Evolutionary conservation across 495 filamentous ascomycete genomes (phyloP).

Genomic region (Penicillium canariense): DNA sequence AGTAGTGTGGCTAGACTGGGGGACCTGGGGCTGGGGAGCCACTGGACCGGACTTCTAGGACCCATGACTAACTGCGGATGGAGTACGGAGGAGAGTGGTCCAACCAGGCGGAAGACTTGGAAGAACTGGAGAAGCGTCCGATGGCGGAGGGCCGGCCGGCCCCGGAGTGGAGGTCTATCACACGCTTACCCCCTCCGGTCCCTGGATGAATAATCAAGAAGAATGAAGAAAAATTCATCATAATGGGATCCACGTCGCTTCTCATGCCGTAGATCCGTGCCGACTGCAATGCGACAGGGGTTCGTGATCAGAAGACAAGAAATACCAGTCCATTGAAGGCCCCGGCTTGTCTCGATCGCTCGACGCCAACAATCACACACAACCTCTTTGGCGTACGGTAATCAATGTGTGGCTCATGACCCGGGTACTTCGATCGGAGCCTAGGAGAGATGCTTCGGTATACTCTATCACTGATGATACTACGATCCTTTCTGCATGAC

Average conservation of each 20-base stretch:
- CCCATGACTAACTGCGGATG: too few species aligned
- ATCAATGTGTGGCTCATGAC: too few species aligned
- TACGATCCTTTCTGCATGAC: too few species aligned
- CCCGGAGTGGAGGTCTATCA: slow-evolving; percentile 16
- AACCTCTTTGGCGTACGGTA: too few species aligned
- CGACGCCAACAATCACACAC: too few species aligned
- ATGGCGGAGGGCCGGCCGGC: slow-evolving; percentile 22
- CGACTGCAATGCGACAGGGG: too few species aligned
- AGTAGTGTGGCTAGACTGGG: slow-evolving; percentile 2
- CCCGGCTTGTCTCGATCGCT: too few species aligned
- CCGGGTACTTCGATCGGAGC: too few species aligned
- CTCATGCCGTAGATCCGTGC: too few species aligned
- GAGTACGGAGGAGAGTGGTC: slow-evolving; percentile 7
- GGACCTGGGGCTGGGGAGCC: background rate
- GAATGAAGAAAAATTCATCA: background rate
- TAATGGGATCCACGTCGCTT: background rate
- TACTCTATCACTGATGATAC: too few species aligned
- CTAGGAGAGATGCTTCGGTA: too few species aligned
- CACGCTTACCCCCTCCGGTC: slow-evolving; percentile 10
- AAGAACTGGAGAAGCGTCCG: slow-evolving; percentile 13
- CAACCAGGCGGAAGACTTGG: slow-evolving; percentile 1
- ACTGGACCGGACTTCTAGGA: background rate
- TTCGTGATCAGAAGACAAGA: background rate
- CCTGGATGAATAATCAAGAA: slow-evolving; percentile 6
- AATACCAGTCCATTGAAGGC: too few species aligned